Evolutionary conservation across 768 basidiomycete species (phyloP).

Genomic region (Kwoniella newhampshirensis): DNA sequence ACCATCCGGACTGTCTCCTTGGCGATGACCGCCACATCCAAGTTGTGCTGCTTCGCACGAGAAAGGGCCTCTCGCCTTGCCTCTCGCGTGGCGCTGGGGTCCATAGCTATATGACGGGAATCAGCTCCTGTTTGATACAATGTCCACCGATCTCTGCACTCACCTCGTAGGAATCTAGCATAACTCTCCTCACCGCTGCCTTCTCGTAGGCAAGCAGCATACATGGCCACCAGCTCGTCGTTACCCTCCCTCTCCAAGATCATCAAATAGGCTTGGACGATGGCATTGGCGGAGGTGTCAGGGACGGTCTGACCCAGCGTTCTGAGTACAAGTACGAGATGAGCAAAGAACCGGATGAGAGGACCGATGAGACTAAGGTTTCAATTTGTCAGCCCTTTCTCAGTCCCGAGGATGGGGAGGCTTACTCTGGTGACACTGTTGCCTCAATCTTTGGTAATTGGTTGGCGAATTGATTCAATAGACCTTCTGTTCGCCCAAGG

Average conservation of each 20-base stretch:
- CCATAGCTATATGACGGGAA: conserved; percentile 42
- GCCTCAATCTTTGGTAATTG: conserved; percentile 40
- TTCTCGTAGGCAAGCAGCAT: conserved; percentile 84
- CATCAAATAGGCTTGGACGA: conserved; percentile 83
- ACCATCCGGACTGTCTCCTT: conserved; percentile 69
- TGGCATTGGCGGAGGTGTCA: conserved; percentile 70
- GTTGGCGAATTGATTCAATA: conserved; percentile 63
- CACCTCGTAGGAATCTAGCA: conserved; percentile 74
- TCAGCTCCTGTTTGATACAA: neutral
- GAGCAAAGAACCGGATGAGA: conserved; percentile 75
- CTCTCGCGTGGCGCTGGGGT: conserved; percentile 54
- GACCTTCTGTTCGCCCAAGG: conserved; percentile 58
- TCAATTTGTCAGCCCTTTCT: conserved; percentile 5
- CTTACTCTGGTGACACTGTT: conserved; percentile 52
- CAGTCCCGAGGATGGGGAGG: neutral
- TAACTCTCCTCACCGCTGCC: conserved; percentile 87
- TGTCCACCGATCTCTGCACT: conserved; percentile 23
- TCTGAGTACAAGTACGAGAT: conserved; percentile 82
- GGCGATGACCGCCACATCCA: conserved; percentile 79
- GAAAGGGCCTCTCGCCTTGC: conserved; percentile 71
- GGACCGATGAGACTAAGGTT: conserved; percentile 57
- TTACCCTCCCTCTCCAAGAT: conserved; percentile 82
- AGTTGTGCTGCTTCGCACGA: conserved; percentile 76
- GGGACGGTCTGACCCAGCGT: conserved; percentile 76
- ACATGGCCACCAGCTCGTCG: conserved; percentile 84